Base-by-base conservation (phyloP, 305 asterid species). In the Plantago coronopus region DNA sequence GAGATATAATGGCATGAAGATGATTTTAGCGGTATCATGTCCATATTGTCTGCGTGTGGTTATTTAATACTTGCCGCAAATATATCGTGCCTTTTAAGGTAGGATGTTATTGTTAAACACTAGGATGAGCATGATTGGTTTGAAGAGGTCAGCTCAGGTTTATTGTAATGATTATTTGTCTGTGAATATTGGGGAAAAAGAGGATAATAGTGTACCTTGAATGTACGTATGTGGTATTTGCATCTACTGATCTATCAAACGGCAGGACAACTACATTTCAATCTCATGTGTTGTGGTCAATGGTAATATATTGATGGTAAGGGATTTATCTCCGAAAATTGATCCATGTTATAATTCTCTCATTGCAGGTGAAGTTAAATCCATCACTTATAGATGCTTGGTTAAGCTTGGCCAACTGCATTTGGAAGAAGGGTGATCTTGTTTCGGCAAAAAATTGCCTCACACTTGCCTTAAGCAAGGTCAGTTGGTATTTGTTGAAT, bases 401-500 rank as follows among this genome's bases (percentile, higher is more conserved):
- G 94, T 78, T 83, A 67, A 76, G 95, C 77, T 80, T 91, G 74
- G 95, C 95, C 22, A 84, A 84, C 76, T 86, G 95, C 85, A 86
- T 91, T 64, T 91, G 98, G 98, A 91, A 91, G 89, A 91, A 91
- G 72, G 94, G 94, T 19, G 95, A 91, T 74, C 72, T 88, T 53
- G 69, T 77, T 44, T 78, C 89, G 5, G 95, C 96, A 6, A 91
- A 86, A 79, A 88, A 88, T 73, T 88, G 96, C 71, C 77, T 78
- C 55, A 84, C 78, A 59, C 84, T 86, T 72, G 98, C 95, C 49
- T 67, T 91, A 68, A 83, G 86, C 79, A 91, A 91, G 96, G 96
- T 91, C 59, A 31, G 13, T 70, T 29, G 70, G 57, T 34, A 45
- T 51, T 58, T 74, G 56, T 49, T 48, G 44, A 15, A 59, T 46